Percentiles rank a stretch among this genome's conserved stretches.
Evolutionary conservation across 169 alveolate species (phyloP).

Genomic region (Plasmodium vinckei): DNA sequence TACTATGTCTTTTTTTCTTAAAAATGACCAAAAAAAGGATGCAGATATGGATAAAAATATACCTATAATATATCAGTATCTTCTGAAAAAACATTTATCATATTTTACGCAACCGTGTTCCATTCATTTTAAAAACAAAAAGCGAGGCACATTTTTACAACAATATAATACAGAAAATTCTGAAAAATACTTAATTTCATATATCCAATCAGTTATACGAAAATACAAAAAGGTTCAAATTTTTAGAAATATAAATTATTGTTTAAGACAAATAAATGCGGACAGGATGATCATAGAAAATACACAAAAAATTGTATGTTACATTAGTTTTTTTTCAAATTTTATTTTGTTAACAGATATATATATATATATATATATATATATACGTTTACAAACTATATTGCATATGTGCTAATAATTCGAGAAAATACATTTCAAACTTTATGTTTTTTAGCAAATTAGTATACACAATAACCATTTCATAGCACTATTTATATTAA

Average conservation of each 20-base stretch:
- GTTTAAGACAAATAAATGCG: constrained; percentile 33
- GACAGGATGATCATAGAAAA: constrained; percentile 10
- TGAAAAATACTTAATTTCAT: constrained; percentile 20
- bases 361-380: too few relatives aligned
- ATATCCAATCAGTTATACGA: constrained; percentile 29
- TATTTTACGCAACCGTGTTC: constrained; percentile 28
- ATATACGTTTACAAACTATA: not conserved
- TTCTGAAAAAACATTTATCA: constrained; percentile 21
- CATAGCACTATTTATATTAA: not conserved
- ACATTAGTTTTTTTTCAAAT: not conserved
- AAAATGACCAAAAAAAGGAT: not conserved
- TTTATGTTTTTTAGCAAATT: not conserved
- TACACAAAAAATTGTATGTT: constrained; percentile 11
- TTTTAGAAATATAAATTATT: constrained; percentile 23
- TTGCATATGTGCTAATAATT: not conserved
- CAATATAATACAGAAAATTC: not conserved
- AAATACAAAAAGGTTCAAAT: constrained; percentile 47
- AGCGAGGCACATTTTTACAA: constrained; percentile 23
- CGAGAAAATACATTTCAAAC: not conserved
- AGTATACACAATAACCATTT: not conserved
- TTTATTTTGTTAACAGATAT: not conserved
- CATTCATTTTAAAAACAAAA: constrained; percentile 39
- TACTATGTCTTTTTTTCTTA: constrained; percentile 22
- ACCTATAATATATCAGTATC: not conserved
- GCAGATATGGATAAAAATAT: not conserved